Percentiles rank a stretch among this genome's conserved stretches.
Evolutionary conservation across 1,139 yeast genomes (phyloP).

Genomic region (Pichia sp.): DNA sequence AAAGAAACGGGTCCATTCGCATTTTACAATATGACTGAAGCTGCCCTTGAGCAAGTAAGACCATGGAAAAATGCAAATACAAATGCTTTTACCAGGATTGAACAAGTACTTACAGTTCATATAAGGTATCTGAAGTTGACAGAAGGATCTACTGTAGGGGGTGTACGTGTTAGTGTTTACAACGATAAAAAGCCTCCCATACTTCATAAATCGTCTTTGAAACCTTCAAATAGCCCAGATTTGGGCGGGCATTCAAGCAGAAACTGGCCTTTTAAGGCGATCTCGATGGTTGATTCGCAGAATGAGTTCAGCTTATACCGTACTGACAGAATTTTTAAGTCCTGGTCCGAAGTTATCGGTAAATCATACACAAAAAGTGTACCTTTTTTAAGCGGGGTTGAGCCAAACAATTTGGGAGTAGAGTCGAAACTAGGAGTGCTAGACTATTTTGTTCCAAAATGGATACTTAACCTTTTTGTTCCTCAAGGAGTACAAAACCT

Average conservation of each 20-base stretch:
- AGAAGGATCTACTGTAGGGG: conserved; percentile 12
- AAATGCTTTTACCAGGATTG: conserved; percentile 18
- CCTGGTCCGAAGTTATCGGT: conserved; percentile 15
- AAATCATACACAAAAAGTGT: conserved; percentile 15
- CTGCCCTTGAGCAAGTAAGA: conserved; percentile 7
- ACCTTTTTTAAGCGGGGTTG: conserved; percentile 7
- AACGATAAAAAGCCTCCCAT: conserved; percentile 5
- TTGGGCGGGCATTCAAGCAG: not conserved
- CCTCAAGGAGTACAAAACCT: conserved; percentile 16
- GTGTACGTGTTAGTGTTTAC: conserved; percentile 12
- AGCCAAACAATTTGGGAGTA: not conserved
- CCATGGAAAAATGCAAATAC: conserved; percentile 16
- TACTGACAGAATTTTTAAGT: conserved; percentile 6
- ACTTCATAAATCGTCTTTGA: not conserved
- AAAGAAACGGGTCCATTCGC: conserved; percentile 15
- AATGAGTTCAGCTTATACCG: conserved; percentile 10
- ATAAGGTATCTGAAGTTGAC: conserved; percentile 16
- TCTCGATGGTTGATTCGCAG: conserved; percentile 3
- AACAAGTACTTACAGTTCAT: conserved; percentile 16
- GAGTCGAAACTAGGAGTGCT: conserved; percentile 3
- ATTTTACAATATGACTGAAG: conserved; percentile 10
- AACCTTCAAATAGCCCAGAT: not conserved
- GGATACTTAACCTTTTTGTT: conserved; percentile 15
- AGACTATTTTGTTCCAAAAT: conserved; percentile 16
- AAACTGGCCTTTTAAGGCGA: conserved; percentile 16